A percentile compares a stretch with the other conserved stretches of the same genome.
These are phyloP conservation scores for Lachnellula hyalina DNA, from an alignment of 2,329 filamentous ascomycete genomes.

Conservation along the genomic window DNA sequence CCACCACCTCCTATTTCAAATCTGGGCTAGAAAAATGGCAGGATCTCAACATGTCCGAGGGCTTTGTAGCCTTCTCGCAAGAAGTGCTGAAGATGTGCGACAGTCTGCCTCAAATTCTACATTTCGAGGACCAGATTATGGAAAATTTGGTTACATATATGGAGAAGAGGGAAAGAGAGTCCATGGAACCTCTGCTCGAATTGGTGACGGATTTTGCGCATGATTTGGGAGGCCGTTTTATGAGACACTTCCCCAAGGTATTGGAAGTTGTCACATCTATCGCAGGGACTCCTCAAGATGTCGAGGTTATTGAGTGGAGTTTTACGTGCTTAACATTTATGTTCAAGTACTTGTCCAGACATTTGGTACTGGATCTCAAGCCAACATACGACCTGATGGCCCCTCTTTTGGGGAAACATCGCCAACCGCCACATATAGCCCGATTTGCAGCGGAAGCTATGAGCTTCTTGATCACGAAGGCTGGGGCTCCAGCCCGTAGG, in stretches of 20 bases:
- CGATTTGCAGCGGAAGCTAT: conserved; percentile 92
- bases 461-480: conserved; percentile 89
- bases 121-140: conserved; percentile 85
- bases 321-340: conserved; percentile 92
- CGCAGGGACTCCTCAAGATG: conserved; percentile 69
- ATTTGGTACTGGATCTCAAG: conserved; percentile 78
- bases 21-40: conserved; percentile 81
- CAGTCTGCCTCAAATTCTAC: conserved; percentile 84
- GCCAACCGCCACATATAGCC: conserved; percentile 79
- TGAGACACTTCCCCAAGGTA: conserved; percentile 75
- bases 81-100: conserved; percentile 75
- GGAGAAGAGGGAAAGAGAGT: conserved; percentile 68
- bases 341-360: conserved; percentile 91
- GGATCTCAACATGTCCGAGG: conserved; percentile 83
- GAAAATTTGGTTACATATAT: conserved; percentile 71
- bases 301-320: conserved; percentile 95
- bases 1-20: conserved; percentile 81
- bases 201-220: conserved; percentile 93
- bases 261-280: conserved; percentile 72
- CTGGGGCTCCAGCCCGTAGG: conserved; percentile 70
- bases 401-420: conserved; percentile 75
- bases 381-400: conserved; percentile 81
- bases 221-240: conserved; percentile 81
- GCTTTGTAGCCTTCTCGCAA: conserved; percentile 71
- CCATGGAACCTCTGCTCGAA: conserved; percentile 79